A percentile compares a stretch with the other conserved stretches of the same genome.
phyloP scores from a whole-genome alignment of 345 rosid species.

The Gossypium herbaceum region DNA sequence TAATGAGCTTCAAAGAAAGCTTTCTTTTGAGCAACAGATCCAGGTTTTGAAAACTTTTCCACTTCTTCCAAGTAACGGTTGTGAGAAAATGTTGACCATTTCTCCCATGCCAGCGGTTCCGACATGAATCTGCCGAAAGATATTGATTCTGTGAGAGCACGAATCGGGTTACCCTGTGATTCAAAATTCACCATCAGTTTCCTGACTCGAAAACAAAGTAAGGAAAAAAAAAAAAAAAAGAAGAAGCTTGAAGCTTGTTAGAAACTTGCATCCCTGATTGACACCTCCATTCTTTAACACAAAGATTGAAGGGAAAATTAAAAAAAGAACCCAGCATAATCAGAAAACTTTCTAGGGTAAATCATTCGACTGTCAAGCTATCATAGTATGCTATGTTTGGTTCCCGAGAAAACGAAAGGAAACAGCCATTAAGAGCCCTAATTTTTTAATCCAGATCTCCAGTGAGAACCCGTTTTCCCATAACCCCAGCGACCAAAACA shows the following conservation, averaged over 20 bases:
- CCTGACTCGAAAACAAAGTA: neutral
- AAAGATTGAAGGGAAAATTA: neutral
- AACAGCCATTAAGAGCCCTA: constrained; percentile 3
- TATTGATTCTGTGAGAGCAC: constrained; percentile 64
- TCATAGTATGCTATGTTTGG: neutral
- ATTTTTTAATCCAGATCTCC: neutral
- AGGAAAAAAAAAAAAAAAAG: too few relatives aligned
- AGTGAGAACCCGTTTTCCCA: neutral
- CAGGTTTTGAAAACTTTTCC: constrained; percentile 74
- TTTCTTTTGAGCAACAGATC: constrained; percentile 87
- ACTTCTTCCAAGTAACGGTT: constrained; percentile 88
- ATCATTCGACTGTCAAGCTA: neutral
- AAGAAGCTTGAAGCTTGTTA: neutral
- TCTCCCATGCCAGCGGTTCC: constrained; percentile 84
- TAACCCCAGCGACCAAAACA: constrained; percentile 1
- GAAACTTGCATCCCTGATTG: neutral
- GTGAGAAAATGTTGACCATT: constrained; percentile 88
- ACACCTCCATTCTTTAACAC: neutral
- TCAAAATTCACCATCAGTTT: neutral
- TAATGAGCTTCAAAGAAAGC: constrained; percentile 89
- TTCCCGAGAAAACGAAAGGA: neutral
- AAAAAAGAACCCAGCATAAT: too few relatives aligned
- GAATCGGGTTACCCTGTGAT: constrained; percentile 57
- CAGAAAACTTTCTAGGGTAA: neutral
- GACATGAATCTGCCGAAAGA: constrained; percentile 84